Percentiles rank a stretch among this genome's conserved stretches.
Conservation (phyloP, 495 filamentous ascomycete genomes). For the Tuber melanosporum region DNA sequence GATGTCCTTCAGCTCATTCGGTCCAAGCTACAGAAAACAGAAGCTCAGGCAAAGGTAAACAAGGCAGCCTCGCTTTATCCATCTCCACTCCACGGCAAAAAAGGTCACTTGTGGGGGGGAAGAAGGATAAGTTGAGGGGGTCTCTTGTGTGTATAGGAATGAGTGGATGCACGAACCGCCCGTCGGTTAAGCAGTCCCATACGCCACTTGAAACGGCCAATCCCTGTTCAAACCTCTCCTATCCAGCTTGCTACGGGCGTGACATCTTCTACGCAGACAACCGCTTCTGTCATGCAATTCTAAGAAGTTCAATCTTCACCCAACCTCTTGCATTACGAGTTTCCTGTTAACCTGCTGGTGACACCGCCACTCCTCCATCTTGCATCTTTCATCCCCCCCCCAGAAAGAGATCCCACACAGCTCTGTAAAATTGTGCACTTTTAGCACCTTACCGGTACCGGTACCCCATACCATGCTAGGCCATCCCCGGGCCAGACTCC, state of each 20-base stretch:
- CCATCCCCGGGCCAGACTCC: neutral
- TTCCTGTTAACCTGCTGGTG: neutral
- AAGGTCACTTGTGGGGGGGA: neutral
- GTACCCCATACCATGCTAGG: neutral
- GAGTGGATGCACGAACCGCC: neutral
- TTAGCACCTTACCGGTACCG: neutral
- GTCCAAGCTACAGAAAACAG: neutral
- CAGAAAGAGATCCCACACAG: neutral
- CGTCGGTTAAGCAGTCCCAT: neutral
- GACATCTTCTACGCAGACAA: conserved; percentile 2
- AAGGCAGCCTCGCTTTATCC: neutral
- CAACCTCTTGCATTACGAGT: neutral
- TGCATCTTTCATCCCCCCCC: neutral
- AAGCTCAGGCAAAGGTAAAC: neutral
- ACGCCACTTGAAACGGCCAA: conserved; percentile 3
- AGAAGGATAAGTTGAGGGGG: neutral
- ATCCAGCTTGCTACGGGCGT: neutral
- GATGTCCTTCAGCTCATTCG: neutral
- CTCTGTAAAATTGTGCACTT: neutral
- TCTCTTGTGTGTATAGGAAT: neutral
- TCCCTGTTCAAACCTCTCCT: neutral
- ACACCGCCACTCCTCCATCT: neutral
- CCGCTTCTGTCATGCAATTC: neutral
- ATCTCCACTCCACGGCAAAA: neutral
- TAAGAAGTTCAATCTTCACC: neutral